Conservation (phyloP, 2,329 filamentous ascomycete species). For the Trichoderma semiorbis region DNA sequence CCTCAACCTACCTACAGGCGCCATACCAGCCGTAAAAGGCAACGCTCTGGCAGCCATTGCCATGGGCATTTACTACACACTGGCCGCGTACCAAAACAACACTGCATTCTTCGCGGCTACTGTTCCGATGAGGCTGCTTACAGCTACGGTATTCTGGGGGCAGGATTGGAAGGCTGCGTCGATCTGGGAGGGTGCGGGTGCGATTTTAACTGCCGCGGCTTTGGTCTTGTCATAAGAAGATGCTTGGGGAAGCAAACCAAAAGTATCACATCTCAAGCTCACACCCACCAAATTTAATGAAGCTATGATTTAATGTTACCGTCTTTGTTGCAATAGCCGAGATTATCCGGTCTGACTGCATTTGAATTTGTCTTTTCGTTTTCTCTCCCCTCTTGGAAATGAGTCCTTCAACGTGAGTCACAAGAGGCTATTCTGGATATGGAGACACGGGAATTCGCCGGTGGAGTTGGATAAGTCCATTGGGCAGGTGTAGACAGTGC, state of each 20-base stretch:
- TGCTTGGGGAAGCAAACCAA: background rate
- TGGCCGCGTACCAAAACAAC: conserved; percentile 33
- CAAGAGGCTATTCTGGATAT: background rate
- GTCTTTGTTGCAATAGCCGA: background rate
- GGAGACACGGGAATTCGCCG: background rate
- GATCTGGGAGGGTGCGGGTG: conserved; percentile 30
- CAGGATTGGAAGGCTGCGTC: conserved; percentile 28
- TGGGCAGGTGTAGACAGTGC: background rate
- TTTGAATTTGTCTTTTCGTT: background rate
- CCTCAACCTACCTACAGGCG: background rate
- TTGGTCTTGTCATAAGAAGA: background rate
- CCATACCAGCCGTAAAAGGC: conserved; percentile 13
- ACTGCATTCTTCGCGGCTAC: conserved; percentile 29
- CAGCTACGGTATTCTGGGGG: conserved; percentile 28
- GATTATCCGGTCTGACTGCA: background rate
- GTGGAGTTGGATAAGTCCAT: background rate
- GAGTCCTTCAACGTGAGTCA: conserved; percentile 1
- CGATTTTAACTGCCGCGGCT: conserved; percentile 19
- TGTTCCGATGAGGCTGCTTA: conserved; percentile 31
- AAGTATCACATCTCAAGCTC: background rate
- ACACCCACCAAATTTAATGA: background rate
- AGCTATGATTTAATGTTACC: background rate
- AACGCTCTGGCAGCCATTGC: conserved; percentile 30
- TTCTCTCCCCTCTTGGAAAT: background rate
- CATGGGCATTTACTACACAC: conserved; percentile 33